Conservation (phyloP, 768 basidiomycete genomes). For the Galerina sulciceps region DNA sequence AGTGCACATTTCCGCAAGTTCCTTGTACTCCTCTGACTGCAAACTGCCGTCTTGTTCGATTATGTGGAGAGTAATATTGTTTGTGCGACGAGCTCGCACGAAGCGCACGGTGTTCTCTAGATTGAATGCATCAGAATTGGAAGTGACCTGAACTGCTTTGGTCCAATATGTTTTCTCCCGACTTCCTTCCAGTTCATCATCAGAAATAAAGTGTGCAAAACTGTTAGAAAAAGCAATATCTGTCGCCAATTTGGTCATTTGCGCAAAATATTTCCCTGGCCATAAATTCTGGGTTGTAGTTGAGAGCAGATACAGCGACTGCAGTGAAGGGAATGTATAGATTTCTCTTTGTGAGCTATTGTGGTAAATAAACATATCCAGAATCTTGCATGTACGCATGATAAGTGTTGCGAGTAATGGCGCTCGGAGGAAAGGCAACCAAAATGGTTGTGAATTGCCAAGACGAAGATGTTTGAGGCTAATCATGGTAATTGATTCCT, state of each 20-base stretch:
- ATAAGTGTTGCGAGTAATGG: constrained; percentile 24
- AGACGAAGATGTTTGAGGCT: constrained; percentile 21
- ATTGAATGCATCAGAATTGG: no score
- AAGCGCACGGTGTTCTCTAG: no score
- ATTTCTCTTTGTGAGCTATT: background rate
- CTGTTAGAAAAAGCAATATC: background rate
- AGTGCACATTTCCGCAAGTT: no score
- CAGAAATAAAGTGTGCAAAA: no score
- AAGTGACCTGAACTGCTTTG: no score
- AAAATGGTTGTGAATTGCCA: constrained; percentile 1
- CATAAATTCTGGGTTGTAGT: background rate
- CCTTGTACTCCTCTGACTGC: no score
- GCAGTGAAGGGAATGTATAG: constrained; percentile 1
- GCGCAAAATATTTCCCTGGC: background rate
- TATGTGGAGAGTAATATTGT: no score
- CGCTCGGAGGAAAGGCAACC: constrained; percentile 14
- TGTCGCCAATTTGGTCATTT: background rate
- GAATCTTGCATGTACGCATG: constrained; percentile 1
- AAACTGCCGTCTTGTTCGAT: no score
- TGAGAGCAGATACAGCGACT: background rate
- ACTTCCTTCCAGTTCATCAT: no score
- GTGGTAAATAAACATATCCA: background rate
- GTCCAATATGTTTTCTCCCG: no score
- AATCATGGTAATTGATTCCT: constrained; percentile 7
- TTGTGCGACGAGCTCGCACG: no score